These are phyloP conservation scores for Pistacia integerrima DNA, from an alignment of 345 rosid species.

Conservation along the genomic window DNA sequence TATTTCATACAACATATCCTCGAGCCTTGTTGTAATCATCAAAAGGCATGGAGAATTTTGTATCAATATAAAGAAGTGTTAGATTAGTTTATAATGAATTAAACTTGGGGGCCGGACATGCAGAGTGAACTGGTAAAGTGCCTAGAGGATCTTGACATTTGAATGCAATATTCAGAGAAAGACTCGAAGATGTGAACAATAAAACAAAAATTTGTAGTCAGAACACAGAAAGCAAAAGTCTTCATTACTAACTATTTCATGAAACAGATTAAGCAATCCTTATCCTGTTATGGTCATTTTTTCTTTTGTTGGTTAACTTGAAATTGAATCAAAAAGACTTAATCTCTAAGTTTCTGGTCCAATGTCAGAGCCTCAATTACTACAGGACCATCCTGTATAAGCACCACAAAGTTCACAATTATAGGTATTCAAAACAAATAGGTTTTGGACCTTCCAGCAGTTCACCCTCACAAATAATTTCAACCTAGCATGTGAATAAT, in stretches of 20 bases:
- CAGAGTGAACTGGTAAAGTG: conserved; percentile 4
- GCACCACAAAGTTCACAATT: too few species aligned
- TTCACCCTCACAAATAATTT: conserved; percentile 1
- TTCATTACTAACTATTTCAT: background rate
- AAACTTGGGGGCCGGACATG: conserved; percentile 2
- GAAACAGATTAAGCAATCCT: background rate
- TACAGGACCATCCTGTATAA: too few species aligned
- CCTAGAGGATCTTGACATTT: background rate
- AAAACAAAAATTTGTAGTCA: background rate
- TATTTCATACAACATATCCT: conserved; percentile 9
- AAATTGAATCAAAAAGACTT: background rate
- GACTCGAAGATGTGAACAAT: background rate
- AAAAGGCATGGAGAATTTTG: background rate
- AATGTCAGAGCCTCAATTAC: too few species aligned
- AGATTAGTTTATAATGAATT: conserved; percentile 16
- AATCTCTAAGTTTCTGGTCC: background rate
- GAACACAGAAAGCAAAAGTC: conserved; percentile 14
- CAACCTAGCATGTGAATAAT: background rate
- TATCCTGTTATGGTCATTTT: background rate
- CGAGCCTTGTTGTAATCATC: conserved; percentile 11
- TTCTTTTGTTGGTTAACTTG: conserved; percentile 4
- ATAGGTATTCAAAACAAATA: background rate
- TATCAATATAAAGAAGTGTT: conserved; percentile 1
- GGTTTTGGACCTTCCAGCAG: background rate
- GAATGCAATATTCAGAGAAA: background rate